phyloP scores from a whole-genome alignment of 1,284 basidiomycete species.

The Irpex rosettiformis region DNA sequence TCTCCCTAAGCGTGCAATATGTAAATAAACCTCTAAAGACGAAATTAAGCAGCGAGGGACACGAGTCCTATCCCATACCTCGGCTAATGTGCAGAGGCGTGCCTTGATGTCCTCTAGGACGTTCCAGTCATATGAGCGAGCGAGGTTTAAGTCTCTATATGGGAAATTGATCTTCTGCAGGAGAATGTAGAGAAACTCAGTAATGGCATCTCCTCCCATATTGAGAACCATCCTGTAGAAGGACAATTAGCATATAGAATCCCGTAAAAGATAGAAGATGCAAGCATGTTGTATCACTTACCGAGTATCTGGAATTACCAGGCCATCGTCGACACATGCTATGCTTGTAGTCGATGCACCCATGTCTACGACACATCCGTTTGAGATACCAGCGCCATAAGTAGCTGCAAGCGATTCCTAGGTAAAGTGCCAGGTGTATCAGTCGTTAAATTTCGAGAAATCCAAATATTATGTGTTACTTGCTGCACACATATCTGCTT shows the following conservation, averaged over 20 bases:
- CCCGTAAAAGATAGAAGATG: not conserved
- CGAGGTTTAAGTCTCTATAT: conserved; percentile 79
- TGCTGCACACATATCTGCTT: conserved; percentile 89
- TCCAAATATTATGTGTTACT: conserved; percentile 37
- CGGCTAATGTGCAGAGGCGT: conserved; percentile 77
- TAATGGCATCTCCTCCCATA: conserved; percentile 94
- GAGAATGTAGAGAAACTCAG: conserved; percentile 81
- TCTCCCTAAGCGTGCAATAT: conserved; percentile 77
- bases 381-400: conserved; percentile 93
- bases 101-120: conserved; percentile 89
- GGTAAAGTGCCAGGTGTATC: conserved; percentile 1
- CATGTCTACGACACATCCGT: conserved; percentile 94
- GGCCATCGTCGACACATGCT: conserved; percentile 94
- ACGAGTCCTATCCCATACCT: conserved; percentile 47
- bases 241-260: not conserved
- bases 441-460: not conserved
- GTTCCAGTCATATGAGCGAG: conserved; percentile 78
- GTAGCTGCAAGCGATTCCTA: conserved; percentile 92
- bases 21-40: too few relatives aligned
- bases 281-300: conserved; percentile 27
- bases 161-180: conserved; percentile 85
- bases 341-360: conserved; percentile 85
- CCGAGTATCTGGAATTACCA: conserved; percentile 89
- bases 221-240: conserved; percentile 70
- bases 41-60: too few relatives aligned